These are phyloP conservation scores for Daldinia childiae DNA, from an alignment of 495 filamentous ascomycete species.

Conservation along the genomic window DNA sequence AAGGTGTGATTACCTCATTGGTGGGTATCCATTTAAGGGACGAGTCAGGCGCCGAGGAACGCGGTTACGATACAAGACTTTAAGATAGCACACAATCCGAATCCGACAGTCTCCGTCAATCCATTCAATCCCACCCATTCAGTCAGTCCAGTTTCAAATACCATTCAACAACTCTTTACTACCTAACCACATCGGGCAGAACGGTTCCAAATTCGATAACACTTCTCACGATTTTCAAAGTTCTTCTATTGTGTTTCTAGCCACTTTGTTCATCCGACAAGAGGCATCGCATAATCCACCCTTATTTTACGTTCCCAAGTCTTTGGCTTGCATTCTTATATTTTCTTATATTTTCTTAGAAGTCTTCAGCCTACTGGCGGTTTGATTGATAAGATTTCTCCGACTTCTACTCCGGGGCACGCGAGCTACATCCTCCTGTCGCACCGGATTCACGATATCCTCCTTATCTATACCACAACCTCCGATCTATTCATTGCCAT, in stretches of 20 bases:
- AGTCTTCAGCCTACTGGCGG: constrained; percentile 23
- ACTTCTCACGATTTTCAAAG: constrained; percentile 3
- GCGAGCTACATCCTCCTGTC: constrained; percentile 18
- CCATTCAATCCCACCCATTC: constrained; percentile 22
- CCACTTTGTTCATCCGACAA: not conserved
- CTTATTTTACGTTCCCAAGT: not conserved
- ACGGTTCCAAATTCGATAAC: constrained; percentile 1
- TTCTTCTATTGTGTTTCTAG: not conserved
- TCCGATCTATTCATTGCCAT: constrained; percentile 18
- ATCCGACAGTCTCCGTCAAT: not conserved
- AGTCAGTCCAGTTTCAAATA: constrained; percentile 4
- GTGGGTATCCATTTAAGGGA: constrained; percentile 32
- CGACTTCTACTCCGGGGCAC: constrained; percentile 22
- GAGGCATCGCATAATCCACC: not conserved
- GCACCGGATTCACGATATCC: constrained; percentile 13
- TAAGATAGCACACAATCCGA: constrained; percentile 18
- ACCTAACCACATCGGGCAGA: constrained; percentile 35
- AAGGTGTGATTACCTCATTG: constrained; percentile 35
- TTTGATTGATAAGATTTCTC: constrained; percentile 18
- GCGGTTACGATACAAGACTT: constrained; percentile 24
- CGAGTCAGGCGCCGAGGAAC: constrained; percentile 42
- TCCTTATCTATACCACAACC: not conserved
- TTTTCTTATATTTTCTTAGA: too few relatives aligned
- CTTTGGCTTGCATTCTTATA: constrained; percentile 3
- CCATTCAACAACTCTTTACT: constrained; percentile 10